Evolutionary conservation across 495 filamentous ascomycete species (phyloP).

Genomic region (Aspergillus egyptiacus): DNA sequence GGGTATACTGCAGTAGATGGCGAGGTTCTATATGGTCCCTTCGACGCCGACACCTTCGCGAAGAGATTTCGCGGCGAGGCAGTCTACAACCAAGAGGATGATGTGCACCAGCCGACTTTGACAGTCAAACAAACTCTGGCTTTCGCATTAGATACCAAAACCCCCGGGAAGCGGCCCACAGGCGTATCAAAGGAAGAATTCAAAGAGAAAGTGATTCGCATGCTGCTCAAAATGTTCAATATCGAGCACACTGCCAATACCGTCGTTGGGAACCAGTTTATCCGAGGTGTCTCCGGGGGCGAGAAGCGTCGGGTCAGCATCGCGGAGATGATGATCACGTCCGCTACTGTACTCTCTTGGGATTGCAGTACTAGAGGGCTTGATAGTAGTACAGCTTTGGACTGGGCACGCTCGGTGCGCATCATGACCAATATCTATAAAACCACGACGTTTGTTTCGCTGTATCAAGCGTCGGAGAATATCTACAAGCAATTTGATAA

Average conservation of each 20-base stretch:
- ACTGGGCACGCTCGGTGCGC: constrained; percentile 63
- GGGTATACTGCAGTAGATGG: constrained; percentile 74
- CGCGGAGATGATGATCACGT: constrained; percentile 60
- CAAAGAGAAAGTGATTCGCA: constrained; percentile 61
- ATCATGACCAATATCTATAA: constrained; percentile 75
- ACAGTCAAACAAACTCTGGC: constrained; percentile 78
- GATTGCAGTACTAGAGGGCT: constrained; percentile 82
- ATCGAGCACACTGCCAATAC: constrained; percentile 79
- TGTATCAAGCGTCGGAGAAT: constrained; percentile 79
- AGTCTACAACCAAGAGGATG: constrained; percentile 83
- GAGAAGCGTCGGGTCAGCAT: constrained; percentile 63
- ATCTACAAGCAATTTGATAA: constrained; percentile 88
- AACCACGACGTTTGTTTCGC: constrained; percentile 70
- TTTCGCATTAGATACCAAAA: constrained; percentile 78
- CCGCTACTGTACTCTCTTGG: constrained; percentile 68
- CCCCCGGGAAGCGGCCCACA: constrained; percentile 63
- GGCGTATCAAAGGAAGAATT: constrained; percentile 62
- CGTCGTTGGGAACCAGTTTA: constrained; percentile 71
- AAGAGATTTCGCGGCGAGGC: constrained; percentile 72
- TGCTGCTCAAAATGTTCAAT: constrained; percentile 81
- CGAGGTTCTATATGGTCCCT: constrained; percentile 74
- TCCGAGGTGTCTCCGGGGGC: constrained; percentile 81
- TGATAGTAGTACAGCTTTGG: constrained; percentile 76
- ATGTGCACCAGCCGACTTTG: constrained; percentile 73
- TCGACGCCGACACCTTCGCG: constrained; percentile 52